Evolutionary conservation across 352 stramenopile genomes (phyloP).

Genomic region (Halophytophthora batemanensis): DNA sequence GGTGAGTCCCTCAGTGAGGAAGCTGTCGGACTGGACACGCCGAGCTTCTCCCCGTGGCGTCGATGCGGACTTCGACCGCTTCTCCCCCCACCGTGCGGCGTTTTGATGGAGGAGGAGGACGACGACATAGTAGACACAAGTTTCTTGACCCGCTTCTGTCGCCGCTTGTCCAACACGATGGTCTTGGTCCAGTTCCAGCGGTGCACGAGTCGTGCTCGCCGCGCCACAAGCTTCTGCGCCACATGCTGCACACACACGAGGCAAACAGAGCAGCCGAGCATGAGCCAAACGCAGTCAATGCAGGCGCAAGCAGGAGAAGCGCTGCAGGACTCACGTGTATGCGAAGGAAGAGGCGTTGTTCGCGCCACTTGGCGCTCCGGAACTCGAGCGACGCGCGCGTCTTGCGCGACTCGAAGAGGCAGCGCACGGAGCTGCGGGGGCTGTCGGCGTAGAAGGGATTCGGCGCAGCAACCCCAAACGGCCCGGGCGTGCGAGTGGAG

Average conservation of each 20-base stretch:
- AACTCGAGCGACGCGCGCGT: conserved; percentile 34
- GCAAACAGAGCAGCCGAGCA: background rate
- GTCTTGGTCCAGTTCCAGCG: conserved; percentile 31
- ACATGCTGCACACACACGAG: conserved; percentile 39
- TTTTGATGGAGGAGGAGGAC: conserved; percentile 2
- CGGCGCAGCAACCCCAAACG: conserved; percentile 1
- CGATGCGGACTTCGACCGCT: conserved; percentile 2
- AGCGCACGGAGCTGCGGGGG: conserved; percentile 19
- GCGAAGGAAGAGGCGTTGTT: conserved; percentile 43
- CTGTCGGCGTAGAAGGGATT: conserved; percentile 4
- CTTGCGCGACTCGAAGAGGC: conserved; percentile 45
- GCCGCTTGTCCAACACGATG: conserved; percentile 20
- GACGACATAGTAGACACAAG: conserved; percentile 17
- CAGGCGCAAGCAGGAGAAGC: background rate
- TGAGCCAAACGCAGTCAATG: background rate
- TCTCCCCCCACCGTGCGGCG: background rate
- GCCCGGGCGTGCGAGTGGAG: conserved; percentile 30
- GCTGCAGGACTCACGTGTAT: conserved; percentile 35
- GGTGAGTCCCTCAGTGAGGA: no score
- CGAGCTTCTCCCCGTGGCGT: conserved; percentile 1
- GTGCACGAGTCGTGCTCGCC: conserved; percentile 21
- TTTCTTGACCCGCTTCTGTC: conserved; percentile 19
- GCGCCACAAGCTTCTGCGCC: conserved; percentile 26
- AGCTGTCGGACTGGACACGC: no score
- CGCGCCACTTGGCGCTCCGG: conserved; percentile 35